Base-by-base conservation (phyloP, 306 rosid species). In the Luffa acutangula region DNA sequence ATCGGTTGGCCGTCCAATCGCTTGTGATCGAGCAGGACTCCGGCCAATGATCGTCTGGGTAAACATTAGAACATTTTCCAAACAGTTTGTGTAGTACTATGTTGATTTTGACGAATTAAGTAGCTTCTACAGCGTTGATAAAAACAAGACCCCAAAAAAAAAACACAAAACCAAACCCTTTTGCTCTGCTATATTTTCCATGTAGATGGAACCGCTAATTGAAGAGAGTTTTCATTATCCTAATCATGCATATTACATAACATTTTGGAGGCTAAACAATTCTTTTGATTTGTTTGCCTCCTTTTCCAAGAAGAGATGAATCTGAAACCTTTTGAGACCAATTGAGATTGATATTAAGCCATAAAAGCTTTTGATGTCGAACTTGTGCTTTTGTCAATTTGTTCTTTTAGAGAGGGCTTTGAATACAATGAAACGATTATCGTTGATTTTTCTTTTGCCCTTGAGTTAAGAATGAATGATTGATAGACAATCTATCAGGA, bases 31-130 rank as follows among this genome's bases (percentile, higher is more conserved):
- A 43, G 18, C 39, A 42, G 76, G 37, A 70, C 31, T 9, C 3
- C 12, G 59, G 59, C 77, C 59, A 25, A 49, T 25, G 77, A 73
- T 31, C 13, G 59, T 49, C 59, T 73, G 56, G 77, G 42, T 73
- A 49, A 73, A 49, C 59, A 49, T 25, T 48, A 73, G 59, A 49
- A 49, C 77, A 48, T 49, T 71, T 48, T 49, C 59, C 20, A 14
- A 49, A 73, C 77, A 25, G 59, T 73, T 73, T 73, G 43, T 73
- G 77, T 73, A 73, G 57, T 49, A 46, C 77, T 73, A 15, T 73
- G 77, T 49, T 73, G 60, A 73, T 73, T 73, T 73, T 73, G 59
- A 73, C 42, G 39, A 72, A 31, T 25, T 48, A 21, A 45, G 60
- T 5, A 49, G 77, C 59, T 48, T 72, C 42, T 72, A 48, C 77